These are phyloP conservation scores for Umbilicus rupestris DNA, from an alignment of 164 flowering plant species.

Conservation along the genomic window DNA sequence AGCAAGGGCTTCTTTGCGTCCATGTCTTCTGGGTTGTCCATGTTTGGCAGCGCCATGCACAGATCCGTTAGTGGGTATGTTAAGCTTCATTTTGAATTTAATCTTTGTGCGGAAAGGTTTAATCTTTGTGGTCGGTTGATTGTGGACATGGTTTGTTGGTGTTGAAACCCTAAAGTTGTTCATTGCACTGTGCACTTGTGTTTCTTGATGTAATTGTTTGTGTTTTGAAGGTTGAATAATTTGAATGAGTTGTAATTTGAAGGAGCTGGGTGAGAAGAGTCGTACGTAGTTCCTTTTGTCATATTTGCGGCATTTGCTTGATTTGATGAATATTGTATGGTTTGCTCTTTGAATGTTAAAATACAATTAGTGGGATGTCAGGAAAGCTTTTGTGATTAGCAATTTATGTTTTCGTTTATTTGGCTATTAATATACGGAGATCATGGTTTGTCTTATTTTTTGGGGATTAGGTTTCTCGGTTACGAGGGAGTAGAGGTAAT, in stretches of 20 bases:
- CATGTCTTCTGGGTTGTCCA: conserved; percentile 29
- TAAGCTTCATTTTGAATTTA: neutral
- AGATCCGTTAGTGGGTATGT: conserved; percentile 42
- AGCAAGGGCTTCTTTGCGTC: conserved; percentile 44
- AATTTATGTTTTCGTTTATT: neutral
- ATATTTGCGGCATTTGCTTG: too few species aligned
- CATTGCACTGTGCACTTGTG: neutral
- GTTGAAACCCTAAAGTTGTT: neutral
- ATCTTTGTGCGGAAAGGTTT: neutral
- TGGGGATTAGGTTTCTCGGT: conserved; percentile 21
- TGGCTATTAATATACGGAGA: neutral
- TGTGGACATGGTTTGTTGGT: neutral
- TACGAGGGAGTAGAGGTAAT: conserved; percentile 23
- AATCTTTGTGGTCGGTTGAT: neutral
- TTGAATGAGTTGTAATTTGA: neutral
- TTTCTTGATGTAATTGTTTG: neutral
- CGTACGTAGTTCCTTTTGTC: neutral
- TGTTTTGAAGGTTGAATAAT: neutral
- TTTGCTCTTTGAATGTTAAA: too few species aligned
- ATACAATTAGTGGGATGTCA: neutral
- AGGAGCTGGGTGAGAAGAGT: neutral
- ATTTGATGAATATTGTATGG: too few species aligned
- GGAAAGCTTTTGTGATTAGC: neutral
- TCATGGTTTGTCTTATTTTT: conserved; percentile 6
- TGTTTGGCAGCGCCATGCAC: conserved; percentile 35